Base-by-base conservation (phyloP, 2,329 filamentous ascomycete species). In the Colletotrichum chrysophilum region DNA sequence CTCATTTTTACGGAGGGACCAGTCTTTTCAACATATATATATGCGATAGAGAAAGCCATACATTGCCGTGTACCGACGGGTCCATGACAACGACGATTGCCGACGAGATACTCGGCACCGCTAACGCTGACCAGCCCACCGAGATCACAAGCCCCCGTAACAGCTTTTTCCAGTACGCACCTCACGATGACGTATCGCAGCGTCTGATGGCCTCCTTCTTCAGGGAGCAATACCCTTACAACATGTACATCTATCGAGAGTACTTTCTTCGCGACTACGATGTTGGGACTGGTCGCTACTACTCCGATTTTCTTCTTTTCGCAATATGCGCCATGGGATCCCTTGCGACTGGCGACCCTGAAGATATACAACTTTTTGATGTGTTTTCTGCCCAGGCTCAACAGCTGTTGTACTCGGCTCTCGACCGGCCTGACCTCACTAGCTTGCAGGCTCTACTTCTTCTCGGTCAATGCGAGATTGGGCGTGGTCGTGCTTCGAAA, bases 251-350 rank as follows among this genome's bases (percentile, higher is more conserved):
- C 3, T 89, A 89, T 74, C 84, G 88, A 34, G 88, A 89, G 77
- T 89, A 86, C 75, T 89, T 89, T 74, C 79, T 89, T 12, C 80
- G 88, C 34, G 88, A 89, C 77, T 89, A 89, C 69, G 86, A 88
- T 76, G 81, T 84, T 4, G 87, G 86, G 1, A 82, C 79, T 2
- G 88, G 88, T 0, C 85, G 83, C 32, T 88, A 89, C 77, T 89
- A 89, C 76, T 89, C 88, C 0, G 87, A 89, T 68, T 79, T 87
- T 14, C 82, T 89, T 7, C 81, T 89, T 9, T 89, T 86, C 77
- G 82, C 87, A 16, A 87, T 89, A 18, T 89, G 88, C 78, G 83
- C 88, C 5, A 81, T 88, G n/a, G 87, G 86, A 0, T 87, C 88
- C 16, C 81, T 88, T n/a, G 85, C 86, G n/a, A 83, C 85, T 14